A percentile compares a stretch with the other conserved stretches of the same genome.
Conservation (phyloP, 2,329 filamentous ascomycete genomes). For the Cercospora canescens region DNA sequence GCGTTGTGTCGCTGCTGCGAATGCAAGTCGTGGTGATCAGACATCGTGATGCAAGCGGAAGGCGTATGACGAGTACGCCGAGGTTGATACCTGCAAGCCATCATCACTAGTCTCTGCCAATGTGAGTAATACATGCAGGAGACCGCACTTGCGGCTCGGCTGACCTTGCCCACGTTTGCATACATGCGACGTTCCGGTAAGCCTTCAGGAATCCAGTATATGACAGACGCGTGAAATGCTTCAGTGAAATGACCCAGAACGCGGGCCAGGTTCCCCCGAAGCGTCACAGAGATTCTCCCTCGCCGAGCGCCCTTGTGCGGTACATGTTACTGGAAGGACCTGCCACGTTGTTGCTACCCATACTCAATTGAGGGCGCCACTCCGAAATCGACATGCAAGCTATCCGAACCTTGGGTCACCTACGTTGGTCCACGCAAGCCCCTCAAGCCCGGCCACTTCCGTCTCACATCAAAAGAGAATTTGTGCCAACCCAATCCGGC, state of each 20-base stretch:
- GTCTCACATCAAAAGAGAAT: slow-evolving; percentile 8
- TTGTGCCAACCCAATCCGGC: slow-evolving; percentile 42
- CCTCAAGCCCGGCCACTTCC: slow-evolving; percentile 12
- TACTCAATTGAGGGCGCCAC: neutral
- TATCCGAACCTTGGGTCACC: slow-evolving; percentile 2
- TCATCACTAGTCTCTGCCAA: neutral
- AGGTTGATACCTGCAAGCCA: neutral
- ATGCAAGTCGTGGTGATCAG: neutral
- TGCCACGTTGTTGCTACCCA: neutral
- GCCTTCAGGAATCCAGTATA: neutral
- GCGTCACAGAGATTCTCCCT: neutral
- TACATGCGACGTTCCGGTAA: neutral
- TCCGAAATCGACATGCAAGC: slow-evolving; percentile 6
- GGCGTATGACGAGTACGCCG: neutral
- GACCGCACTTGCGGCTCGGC: neutral
- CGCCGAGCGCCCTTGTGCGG: neutral
- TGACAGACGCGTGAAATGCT: neutral
- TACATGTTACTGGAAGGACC: neutral
- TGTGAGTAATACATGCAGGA: neutral
- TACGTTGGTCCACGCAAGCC: slow-evolving; percentile 12
- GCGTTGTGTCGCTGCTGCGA: neutral
- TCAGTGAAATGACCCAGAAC: neutral
- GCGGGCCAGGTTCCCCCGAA: neutral
- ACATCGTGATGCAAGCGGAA: neutral
- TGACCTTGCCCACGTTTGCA: neutral